Evolutionary conservation across 2,329 filamentous ascomycete species (phyloP).

Genomic region (Curvularia hawaiiensis): DNA sequence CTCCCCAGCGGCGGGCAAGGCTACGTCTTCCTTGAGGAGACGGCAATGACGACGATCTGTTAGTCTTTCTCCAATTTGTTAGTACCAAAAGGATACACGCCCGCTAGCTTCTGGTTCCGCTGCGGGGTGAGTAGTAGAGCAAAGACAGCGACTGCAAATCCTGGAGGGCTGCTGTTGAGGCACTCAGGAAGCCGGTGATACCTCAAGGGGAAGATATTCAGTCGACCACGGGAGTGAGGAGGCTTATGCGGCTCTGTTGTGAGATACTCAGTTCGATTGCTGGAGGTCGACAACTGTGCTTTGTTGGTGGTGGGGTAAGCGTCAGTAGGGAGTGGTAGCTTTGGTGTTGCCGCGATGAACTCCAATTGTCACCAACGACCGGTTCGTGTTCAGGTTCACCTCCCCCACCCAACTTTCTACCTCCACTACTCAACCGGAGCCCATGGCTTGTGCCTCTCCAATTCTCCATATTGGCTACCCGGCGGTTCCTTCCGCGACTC

Average conservation of each 20-base stretch:
- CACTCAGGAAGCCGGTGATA: not conserved
- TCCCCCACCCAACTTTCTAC: not conserved
- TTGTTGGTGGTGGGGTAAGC: constrained; percentile 7
- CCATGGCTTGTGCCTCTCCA: constrained; percentile 6
- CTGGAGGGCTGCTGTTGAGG: not conserved
- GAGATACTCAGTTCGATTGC: not conserved
- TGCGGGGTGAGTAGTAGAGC: not conserved
- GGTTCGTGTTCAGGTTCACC: constrained; percentile 10
- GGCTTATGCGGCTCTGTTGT: not conserved
- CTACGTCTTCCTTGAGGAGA: too few species aligned
- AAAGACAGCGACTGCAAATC: not conserved
- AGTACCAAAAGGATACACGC: not conserved
- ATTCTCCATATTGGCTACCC: constrained; percentile 9
- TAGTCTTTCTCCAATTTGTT: not conserved
- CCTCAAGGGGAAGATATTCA: not conserved
- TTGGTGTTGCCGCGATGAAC: constrained; percentile 14
- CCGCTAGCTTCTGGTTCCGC: not conserved
- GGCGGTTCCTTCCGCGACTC: constrained; percentile 19
- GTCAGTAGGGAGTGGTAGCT: constrained; percentile 2
- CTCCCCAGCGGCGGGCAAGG: not conserved
- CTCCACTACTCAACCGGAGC: not conserved
- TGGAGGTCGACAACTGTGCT: not conserved
- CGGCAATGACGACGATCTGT: too few species aligned
- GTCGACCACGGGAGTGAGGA: not conserved
- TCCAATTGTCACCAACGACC: constrained; percentile 7